These are phyloP conservation scores for Picochlorum sp. DNA, from an alignment of 139 green algal genomes.

Conservation along the genomic window DNA sequence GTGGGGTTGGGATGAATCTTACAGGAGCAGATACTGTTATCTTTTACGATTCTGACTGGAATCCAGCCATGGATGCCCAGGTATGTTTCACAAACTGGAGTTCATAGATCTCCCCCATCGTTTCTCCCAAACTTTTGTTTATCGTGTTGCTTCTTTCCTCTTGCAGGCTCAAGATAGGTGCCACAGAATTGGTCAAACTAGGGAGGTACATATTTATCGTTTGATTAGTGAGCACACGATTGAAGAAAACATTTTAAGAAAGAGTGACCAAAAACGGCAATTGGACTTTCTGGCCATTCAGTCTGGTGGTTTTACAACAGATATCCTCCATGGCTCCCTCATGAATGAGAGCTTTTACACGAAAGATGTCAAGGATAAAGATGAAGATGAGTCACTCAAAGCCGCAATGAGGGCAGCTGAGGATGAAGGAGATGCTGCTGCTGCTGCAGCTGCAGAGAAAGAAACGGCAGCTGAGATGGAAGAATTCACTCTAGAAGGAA, in stretches of 20 bases:
- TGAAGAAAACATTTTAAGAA: constrained; percentile 97
- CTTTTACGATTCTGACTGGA: constrained; percentile 98
- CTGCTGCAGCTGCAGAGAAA: constrained; percentile 31
- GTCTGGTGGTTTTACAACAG: constrained; percentile 80
- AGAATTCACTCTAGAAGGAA: constrained; percentile 34
- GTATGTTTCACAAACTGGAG: too few relatives aligned
- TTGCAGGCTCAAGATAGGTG: constrained; percentile 82
- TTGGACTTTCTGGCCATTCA: constrained; percentile 94
- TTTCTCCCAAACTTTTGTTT: background rate
- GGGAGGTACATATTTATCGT: constrained; percentile 96
- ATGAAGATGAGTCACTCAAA: background rate
- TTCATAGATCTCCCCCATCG: background rate
- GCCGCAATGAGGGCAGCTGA: constrained; percentile 60
- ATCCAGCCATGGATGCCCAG: constrained; percentile 90
- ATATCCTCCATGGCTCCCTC: constrained; percentile 50
- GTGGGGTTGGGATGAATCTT: constrained; percentile 98
- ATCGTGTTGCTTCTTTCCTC: too few relatives aligned
- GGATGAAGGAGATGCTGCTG: constrained; percentile 64
- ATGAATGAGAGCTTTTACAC: constrained; percentile 21
- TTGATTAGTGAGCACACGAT: constrained; percentile 84
- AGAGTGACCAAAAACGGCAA: constrained; percentile 92
- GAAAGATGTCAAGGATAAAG: background rate
- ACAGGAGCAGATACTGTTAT: constrained; percentile 95
- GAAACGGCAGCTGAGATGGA: constrained; percentile 47
- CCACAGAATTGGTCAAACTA: constrained; percentile 94